Conservation (phyloP, 805 yeast genomes). For the Kuraishia hungarica region DNA sequence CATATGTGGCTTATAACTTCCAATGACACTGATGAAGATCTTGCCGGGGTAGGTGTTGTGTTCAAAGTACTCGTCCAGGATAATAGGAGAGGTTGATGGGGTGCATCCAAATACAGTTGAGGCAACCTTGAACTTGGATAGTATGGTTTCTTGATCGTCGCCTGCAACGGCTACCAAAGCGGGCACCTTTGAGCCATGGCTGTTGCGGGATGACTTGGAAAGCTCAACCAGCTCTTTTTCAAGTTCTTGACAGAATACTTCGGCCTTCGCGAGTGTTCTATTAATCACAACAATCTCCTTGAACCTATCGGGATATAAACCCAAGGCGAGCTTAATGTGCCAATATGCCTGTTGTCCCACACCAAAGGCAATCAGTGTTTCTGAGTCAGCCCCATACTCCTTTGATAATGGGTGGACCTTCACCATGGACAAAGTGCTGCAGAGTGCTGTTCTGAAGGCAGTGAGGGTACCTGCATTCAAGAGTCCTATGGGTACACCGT, state of each 20-base stretch:
- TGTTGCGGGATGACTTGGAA: constrained; percentile 13
- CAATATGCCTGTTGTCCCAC: constrained; percentile 59
- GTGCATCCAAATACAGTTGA: constrained; percentile 51
- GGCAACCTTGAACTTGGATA: constrained; percentile 24
- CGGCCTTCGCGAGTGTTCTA: constrained; percentile 33
- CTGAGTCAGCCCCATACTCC: constrained; percentile 6
- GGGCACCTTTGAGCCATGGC: neutral
- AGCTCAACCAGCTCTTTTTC: constrained; percentile 19
- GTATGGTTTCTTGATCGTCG: constrained; percentile 10
- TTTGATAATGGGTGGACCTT: constrained; percentile 21
- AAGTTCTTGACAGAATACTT: constrained; percentile 18
- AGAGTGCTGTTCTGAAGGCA: constrained; percentile 60
- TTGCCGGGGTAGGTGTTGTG: constrained; percentile 19
- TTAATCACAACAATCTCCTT: constrained; percentile 35
- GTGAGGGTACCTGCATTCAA: constrained; percentile 52
- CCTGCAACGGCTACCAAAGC: constrained; percentile 8
- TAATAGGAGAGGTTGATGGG: constrained; percentile 44
- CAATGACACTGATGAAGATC: constrained; percentile 49
- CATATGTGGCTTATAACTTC: constrained; percentile 64
- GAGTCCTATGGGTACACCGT: constrained; percentile 44
- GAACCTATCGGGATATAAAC: constrained; percentile 28
- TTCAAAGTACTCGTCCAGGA: constrained; percentile 14
- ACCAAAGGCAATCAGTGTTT: constrained; percentile 38
- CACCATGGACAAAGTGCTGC: constrained; percentile 38
- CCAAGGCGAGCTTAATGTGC: constrained; percentile 42